Evolutionary conservation across 176 grass and related monocot species (phyloP).

Genomic region (Alopecurus myosuroides): DNA sequence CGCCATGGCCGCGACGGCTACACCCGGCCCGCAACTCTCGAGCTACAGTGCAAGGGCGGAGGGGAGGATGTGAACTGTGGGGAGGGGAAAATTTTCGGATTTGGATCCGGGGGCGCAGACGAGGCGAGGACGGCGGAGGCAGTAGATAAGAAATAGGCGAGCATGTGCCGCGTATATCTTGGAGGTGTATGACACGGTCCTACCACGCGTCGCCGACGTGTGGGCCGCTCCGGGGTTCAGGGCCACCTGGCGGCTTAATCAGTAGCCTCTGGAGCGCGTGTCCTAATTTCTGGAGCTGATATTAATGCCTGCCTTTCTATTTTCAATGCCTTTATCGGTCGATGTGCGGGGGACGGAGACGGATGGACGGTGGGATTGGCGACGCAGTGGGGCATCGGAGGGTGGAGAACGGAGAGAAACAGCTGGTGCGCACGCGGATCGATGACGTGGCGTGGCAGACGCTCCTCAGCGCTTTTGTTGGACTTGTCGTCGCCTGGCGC

Average conservation of each 20-base stretch:
- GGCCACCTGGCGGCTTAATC: neutral
- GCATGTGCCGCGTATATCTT: slow-evolving; percentile 7
- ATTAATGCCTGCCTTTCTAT: neutral
- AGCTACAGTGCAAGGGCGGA: neutral
- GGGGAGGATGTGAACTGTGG: neutral
- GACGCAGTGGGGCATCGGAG: slow-evolving; percentile 5
- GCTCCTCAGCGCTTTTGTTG: neutral
- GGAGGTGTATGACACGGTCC: rapidly evolving
- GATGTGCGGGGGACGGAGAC: neutral
- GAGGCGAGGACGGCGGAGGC: neutral
- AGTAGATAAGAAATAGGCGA: slow-evolving; percentile 33
- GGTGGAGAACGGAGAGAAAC: neutral
- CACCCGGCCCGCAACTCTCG: neutral
- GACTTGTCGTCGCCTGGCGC: neutral
- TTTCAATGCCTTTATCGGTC: neutral
- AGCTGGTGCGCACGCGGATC: slow-evolving; percentile 38
- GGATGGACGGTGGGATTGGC: slow-evolving; percentile 30
- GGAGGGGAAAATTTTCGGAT: slow-evolving; percentile 1
- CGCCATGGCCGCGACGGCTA: slow-evolving; percentile 37
- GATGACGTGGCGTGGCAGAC: slow-evolving; percentile 47
- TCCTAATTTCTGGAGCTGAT: neutral
- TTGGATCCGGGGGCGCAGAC: slow-evolving; percentile 41
- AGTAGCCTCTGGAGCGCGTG: rapidly evolving
- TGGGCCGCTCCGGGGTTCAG: rapidly evolving
- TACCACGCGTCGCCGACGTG: neutral